phyloP scores from a whole-genome alignment of 2,329 filamentous ascomycete genomes.

The Ploettnerulaceae sp. region DNA sequence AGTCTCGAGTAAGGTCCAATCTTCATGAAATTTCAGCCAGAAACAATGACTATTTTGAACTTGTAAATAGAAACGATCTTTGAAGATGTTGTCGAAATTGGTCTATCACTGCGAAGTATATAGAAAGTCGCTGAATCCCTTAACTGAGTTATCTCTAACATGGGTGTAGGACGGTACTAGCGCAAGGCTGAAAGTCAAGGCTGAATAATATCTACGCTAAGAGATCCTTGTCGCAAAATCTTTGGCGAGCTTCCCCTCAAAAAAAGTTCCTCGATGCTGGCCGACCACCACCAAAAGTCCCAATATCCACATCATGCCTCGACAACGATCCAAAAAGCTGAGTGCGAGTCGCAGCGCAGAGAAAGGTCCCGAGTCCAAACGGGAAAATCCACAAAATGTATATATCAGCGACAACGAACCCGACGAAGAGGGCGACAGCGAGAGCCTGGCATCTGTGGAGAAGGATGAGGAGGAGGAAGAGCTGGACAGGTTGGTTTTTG shows the following conservation, averaged over 20 bases:
- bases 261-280: slow-evolving; percentile 1
- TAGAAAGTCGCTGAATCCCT: too few species aligned
- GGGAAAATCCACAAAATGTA: slow-evolving; percentile 4
- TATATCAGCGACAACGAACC: slow-evolving; percentile 16
- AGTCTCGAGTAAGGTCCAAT: too few species aligned
- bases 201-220: slow-evolving; percentile 5
- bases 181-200: slow-evolving; percentile 2
- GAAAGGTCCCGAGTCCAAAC: slow-evolving; percentile 2
- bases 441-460: slow-evolving; percentile 41
- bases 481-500: slow-evolving; percentile 83
- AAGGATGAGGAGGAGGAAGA: slow-evolving; percentile 83
- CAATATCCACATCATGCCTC: slow-evolving; percentile 25
- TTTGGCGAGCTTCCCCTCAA: slow-evolving; percentile 6
- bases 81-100: too few species aligned
- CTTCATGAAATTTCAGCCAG: too few species aligned
- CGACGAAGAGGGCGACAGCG: slow-evolving; percentile 21
- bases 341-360: slow-evolving; percentile 20
- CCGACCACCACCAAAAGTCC: neutral
- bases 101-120: too few species aligned
- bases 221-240: slow-evolving; percentile 16
- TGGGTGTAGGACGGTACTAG: neutral
- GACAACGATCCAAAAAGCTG: slow-evolving; percentile 30
- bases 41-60: too few species aligned
- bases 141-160: too few species aligned
- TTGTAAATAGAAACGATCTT: too few species aligned